Percentiles rank a stretch among this genome's conserved stretches.
Conservation (phyloP, 2,329 filamentous ascomycete genomes). For the Lithohypha guttulata region DNA sequence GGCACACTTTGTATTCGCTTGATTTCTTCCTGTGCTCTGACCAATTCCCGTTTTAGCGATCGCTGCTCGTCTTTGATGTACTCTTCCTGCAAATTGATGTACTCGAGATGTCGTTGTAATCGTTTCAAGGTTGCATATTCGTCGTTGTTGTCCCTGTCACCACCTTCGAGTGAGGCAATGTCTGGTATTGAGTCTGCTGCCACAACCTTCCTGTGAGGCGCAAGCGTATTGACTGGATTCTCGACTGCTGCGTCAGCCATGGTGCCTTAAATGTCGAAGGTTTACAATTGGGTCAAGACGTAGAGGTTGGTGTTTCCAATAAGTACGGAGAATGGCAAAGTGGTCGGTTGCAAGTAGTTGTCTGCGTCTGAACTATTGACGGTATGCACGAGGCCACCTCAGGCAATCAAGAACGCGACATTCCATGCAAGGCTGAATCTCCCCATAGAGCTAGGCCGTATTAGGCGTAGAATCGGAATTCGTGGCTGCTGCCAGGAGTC, state of each 20-base stretch:
- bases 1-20: conserved; percentile 98
- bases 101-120: conserved; percentile 90
- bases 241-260: conserved; percentile 89
- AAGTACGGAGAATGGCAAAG: not conserved
- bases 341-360: no score
- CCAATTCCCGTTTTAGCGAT: conserved; percentile 92
- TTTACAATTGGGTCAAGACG: no score
- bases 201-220: conserved; percentile 70
- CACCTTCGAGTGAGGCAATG: conserved; percentile 79
- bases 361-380: conserved; percentile 3
- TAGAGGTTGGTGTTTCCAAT: conserved; percentile 5
- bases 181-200: conserved; percentile 71
- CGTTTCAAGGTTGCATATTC: conserved; percentile 95
- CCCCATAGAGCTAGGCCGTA: no score
- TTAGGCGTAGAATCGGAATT: no score
- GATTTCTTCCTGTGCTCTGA: conserved; percentile 96
- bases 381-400: no score
- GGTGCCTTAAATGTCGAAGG: conserved; percentile 16
- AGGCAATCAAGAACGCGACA: no score
- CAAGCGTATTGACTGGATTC: conserved; percentile 61
- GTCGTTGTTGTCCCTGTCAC: conserved; percentile 69
- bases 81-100: conserved; percentile 96
- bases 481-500: no score
- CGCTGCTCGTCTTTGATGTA: conserved; percentile 99
- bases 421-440: no score